Percentiles rank a stretch among this genome's conserved stretches.
These are phyloP conservation scores for Hypholoma sublateritium DNA, from an alignment of 768 basidiomycete genomes.

Conservation along the genomic window DNA sequence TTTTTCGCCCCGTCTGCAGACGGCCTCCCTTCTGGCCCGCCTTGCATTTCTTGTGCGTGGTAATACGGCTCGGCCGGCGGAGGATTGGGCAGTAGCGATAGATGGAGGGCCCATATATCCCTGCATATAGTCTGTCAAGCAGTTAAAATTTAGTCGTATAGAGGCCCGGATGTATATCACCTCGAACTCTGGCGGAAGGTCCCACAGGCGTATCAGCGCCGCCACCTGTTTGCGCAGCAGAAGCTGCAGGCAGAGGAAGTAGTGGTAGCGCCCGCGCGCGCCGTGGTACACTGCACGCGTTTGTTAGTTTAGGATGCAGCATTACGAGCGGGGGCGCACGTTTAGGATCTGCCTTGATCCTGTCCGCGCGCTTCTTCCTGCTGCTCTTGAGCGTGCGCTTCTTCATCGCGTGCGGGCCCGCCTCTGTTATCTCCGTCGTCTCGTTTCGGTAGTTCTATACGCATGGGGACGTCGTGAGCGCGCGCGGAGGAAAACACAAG, in stretches of 20 bases:
- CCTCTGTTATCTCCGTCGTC: constrained; percentile 64
- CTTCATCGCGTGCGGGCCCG: constrained; percentile 59
- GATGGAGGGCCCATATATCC: constrained; percentile 79
- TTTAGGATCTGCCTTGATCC: constrained; percentile 58
- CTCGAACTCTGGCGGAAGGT: constrained; percentile 79
- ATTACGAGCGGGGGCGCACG: constrained; percentile 32
- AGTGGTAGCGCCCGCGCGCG: constrained; percentile 71
- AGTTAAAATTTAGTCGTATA: neutral
- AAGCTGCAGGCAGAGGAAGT: constrained; percentile 83
- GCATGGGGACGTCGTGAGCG: neutral
- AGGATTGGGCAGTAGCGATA: constrained; percentile 59
- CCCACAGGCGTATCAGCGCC: constrained; percentile 61
- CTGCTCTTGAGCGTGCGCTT: constrained; percentile 66
- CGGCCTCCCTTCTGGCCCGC: constrained; percentile 1
- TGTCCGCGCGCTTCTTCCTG: constrained; percentile 48
- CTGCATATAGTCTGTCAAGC: constrained; percentile 61
- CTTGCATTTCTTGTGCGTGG: constrained; percentile 33
- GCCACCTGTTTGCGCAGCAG: constrained; percentile 76
- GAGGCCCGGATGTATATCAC: constrained; percentile 33
- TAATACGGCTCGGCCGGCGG: constrained; percentile 61
- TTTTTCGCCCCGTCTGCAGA: neutral
- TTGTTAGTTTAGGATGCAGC: neutral
- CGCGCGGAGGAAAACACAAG: neutral
- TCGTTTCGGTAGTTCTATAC: constrained; percentile 81
- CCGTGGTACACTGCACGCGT: constrained; percentile 75